Conservation (phyloP, 2,329 filamentous ascomycete species). For the Neobulgaria alba region DNA sequence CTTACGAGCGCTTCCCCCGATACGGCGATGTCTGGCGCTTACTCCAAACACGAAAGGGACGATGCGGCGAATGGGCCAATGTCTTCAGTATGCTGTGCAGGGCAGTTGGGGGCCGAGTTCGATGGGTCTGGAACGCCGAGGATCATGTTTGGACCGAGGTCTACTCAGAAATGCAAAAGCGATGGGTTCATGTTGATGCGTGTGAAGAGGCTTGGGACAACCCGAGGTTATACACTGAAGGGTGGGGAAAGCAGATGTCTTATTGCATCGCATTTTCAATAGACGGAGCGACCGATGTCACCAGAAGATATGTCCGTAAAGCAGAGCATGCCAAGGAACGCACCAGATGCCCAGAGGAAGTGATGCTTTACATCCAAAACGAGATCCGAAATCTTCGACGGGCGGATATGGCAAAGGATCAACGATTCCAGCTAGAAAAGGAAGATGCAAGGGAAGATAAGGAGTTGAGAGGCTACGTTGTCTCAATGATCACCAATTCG, state of each 20-base stretch:
- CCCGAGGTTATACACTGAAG: constrained; percentile 83
- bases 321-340: constrained; percentile 64
- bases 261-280: constrained; percentile 97
- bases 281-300: constrained; percentile 66
- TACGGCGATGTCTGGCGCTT: constrained; percentile 94
- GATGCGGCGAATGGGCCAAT: constrained; percentile 94
- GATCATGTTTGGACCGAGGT: constrained; percentile 98
- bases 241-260: constrained; percentile 93
- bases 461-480: constrained; percentile 66
- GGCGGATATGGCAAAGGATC: constrained; percentile 75
- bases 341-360: constrained; percentile 76
- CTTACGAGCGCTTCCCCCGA: constrained; percentile 82
- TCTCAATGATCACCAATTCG: constrained; percentile 63
- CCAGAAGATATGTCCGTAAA: constrained; percentile 62
- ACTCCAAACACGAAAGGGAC: constrained; percentile 75
- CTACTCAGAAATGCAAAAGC: constrained; percentile 84
- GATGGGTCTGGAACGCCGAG: constrained; percentile 98
- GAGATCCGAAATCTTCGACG: constrained; percentile 84
- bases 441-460: constrained; percentile 70
- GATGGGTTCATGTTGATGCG: constrained; percentile 94
- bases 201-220: constrained; percentile 96
- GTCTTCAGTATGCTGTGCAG: constrained; percentile 98
- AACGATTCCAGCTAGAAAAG: constrained; percentile 72
- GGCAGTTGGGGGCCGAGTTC: constrained; percentile 79
- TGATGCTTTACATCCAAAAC: constrained; percentile 81